Evolutionary conservation across 306 rosid species (phyloP).

Genomic region (Cucumis melo): DNA sequence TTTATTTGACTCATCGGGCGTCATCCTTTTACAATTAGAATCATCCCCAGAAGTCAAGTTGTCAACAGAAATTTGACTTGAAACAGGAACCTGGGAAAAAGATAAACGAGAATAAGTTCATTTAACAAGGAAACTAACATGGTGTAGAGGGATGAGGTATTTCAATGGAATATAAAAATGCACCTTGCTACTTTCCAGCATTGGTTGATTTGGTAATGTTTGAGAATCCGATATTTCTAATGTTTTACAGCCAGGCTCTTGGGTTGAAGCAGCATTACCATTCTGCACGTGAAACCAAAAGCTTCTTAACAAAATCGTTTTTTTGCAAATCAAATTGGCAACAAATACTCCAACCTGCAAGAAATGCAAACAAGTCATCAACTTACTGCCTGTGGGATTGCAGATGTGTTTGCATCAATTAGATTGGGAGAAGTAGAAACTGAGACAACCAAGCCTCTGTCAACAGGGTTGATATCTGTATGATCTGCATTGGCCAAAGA

Average conservation of each 20-base stretch:
- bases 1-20: slow-evolving; percentile 14
- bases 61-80: slow-evolving; percentile 14
- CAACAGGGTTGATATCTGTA: slow-evolving; percentile 1
- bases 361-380: background rate
- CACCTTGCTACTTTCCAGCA: slow-evolving; percentile 21
- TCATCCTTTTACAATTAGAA: slow-evolving; percentile 14
- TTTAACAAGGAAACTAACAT: background rate
- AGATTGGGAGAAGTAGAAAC: slow-evolving; percentile 6
- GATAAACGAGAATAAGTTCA: slow-evolving; percentile 1
- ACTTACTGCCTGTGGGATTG: slow-evolving; percentile 8
- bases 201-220: slow-evolving; percentile 18
- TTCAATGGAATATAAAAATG: background rate
- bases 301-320: slow-evolving; percentile 12
- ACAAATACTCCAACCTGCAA: background rate
- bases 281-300: slow-evolving; percentile 8
- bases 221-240: slow-evolving; percentile 7
- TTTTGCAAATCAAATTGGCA: slow-evolving; percentile 12
- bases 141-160: background rate
- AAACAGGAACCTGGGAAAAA: slow-evolving; percentile 26
- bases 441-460: slow-evolving; percentile 13
- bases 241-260: slow-evolving; percentile 9
- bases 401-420: slow-evolving; percentile 15
- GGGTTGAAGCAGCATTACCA: background rate
- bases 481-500: slow-evolving; percentile 9
- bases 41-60: slow-evolving; percentile 18